These are phyloP conservation scores for Tulasnella sp. DNA, from an alignment of 768 basidiomycete genomes.

Conservation along the genomic window DNA sequence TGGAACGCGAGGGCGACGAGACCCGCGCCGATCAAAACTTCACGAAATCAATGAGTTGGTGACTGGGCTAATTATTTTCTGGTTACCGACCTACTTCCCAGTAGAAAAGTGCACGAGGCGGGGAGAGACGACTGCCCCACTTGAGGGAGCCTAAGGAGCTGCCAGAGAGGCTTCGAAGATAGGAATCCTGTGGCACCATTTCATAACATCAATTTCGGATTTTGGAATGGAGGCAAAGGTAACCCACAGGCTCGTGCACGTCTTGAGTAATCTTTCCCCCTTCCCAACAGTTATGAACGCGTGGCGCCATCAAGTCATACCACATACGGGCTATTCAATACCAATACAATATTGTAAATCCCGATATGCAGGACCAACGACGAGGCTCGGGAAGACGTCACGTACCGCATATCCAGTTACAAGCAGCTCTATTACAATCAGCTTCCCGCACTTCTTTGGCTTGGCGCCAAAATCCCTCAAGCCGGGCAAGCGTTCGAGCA, in stretches of 20 bases:
- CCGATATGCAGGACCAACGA: too few relatives aligned
- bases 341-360: too few relatives aligned
- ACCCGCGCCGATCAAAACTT: background rate
- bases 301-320: background rate
- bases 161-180: background rate
- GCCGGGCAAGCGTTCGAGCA: background rate
- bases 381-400: background rate
- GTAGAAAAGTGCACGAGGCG: background rate
- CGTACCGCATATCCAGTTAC: background rate
- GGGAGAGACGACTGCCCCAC: background rate
- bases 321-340: background rate
- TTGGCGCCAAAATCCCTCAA: background rate
- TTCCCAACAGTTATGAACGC: background rate
- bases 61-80: background rate
- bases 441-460: background rate
- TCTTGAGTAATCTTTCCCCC: background rate
- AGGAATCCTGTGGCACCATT: background rate
- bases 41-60: too few relatives aligned
- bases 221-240: background rate
- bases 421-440: background rate
- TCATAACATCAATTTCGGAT: background rate
- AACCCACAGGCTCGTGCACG: background rate
- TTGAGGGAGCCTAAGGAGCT: background rate
- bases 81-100: slow-evolving; percentile 9
- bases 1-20: background rate